A percentile compares a stretch with the other conserved stretches of the same genome.
phyloP scores from a whole-genome alignment of 2,329 filamentous ascomycete species.

The Penicillium sumatraense region DNA sequence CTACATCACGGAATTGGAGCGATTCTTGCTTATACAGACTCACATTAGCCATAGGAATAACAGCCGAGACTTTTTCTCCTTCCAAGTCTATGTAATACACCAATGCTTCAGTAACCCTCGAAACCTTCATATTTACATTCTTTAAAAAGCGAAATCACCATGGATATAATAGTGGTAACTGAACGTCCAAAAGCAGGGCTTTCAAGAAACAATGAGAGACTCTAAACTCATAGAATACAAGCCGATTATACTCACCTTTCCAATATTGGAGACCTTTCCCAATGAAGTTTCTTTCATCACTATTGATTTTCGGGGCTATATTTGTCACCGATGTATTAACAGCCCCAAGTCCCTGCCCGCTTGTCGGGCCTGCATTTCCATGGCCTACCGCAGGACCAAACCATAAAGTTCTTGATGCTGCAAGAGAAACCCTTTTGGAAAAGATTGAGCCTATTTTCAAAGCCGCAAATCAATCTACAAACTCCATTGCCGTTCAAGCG shows the following conservation, averaged over 20 bases:
- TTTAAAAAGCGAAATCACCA: neutral
- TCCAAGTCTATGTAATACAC: neutral
- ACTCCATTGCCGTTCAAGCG: constrained; percentile 16
- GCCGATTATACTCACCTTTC: neutral
- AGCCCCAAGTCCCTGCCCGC: constrained; percentile 8
- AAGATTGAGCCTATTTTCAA: constrained; percentile 3
- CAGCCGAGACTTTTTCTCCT: neutral
- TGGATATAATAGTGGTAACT: neutral
- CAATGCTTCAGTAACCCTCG: neutral
- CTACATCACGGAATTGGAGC: neutral
- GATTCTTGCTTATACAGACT: neutral
- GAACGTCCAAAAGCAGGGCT: neutral
- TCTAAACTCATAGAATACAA: neutral
- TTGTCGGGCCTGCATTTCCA: constrained; percentile 13
- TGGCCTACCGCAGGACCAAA: constrained; percentile 3
- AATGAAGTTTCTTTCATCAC: neutral
- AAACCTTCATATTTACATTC: neutral
- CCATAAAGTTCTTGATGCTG: constrained; percentile 2
- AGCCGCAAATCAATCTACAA: neutral
- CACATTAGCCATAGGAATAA: neutral
- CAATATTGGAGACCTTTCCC: neutral
- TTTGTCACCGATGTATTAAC: neutral
- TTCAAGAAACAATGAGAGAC: neutral
- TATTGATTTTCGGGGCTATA: neutral
- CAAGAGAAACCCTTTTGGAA: constrained; percentile 6